Evolutionary conservation across 306 rosid genomes (phyloP).

Genomic region (Pachyrhizus erosus): DNA sequence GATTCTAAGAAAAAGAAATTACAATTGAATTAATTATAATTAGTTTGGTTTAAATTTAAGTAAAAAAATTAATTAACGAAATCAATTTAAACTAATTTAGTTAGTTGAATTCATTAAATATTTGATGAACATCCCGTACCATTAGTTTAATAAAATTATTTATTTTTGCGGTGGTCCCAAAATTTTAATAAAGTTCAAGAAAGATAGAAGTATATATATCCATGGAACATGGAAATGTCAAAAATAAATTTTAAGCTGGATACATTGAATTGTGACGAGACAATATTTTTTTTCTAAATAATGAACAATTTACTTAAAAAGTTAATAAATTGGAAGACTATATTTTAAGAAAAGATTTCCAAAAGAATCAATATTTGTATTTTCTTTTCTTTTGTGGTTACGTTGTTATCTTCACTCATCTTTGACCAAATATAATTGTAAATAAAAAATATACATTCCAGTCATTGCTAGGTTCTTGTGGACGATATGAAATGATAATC

Average conservation of each 20-base stretch:
- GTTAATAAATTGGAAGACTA: background rate
- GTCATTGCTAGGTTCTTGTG: conserved; percentile 4
- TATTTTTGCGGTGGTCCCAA: background rate
- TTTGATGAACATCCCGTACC: too few species aligned
- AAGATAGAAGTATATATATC: background rate
- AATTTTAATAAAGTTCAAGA: conserved; percentile 4
- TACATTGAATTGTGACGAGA: background rate
- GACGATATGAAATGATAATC: background rate
- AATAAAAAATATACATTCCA: background rate
- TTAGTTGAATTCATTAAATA: too few species aligned
- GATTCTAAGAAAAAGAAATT: too few species aligned
- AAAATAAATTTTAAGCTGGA: background rate
- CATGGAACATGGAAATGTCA: background rate
- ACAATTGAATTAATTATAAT: too few species aligned
- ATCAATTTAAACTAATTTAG: too few species aligned
- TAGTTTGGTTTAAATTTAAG: too few species aligned
- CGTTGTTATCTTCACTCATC: background rate
- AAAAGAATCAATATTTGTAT: background rate
- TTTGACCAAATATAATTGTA: background rate
- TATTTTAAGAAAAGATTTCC: background rate
- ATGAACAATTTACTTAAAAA: background rate
- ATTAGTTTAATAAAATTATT: background rate
- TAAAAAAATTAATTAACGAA: too few species aligned
- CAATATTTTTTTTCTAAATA: background rate
- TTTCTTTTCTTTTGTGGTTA: background rate